Evolutionary conservation across 2,329 filamentous ascomycete genomes (phyloP).

Genomic region (Apiospora aurea): DNA sequence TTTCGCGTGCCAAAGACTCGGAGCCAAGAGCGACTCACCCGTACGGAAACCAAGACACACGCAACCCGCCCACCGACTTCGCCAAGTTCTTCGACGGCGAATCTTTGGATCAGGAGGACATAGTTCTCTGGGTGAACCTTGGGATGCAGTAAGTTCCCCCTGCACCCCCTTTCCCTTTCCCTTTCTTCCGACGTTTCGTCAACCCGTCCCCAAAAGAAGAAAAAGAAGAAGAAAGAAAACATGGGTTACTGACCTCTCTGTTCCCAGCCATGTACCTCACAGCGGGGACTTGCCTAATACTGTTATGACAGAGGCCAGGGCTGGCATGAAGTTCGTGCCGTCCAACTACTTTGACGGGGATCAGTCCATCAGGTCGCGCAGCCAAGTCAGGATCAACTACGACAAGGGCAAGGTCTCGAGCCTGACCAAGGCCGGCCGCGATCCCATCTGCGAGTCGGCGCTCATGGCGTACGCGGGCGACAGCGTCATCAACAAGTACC

Average conservation of each 20-base stretch:
- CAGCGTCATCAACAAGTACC: slow-evolving; percentile 16
- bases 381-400: not conserved
- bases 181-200: not conserved
- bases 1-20: slow-evolving; percentile 29
- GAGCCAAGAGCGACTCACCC: slow-evolving; percentile 48
- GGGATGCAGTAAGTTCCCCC: slow-evolving; percentile 18
- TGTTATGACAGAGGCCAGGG: slow-evolving; percentile 47
- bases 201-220: slow-evolving; percentile 9
- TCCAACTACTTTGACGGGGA: slow-evolving; percentile 43
- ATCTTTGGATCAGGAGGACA: slow-evolving; percentile 37
- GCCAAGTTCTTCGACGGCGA: slow-evolving; percentile 36
- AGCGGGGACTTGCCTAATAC: slow-evolving; percentile 55
- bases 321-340: slow-evolving; percentile 46
- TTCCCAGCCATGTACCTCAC: slow-evolving; percentile 51
- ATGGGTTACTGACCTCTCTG: slow-evolving; percentile 46
- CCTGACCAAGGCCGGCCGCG: slow-evolving; percentile 12
- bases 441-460: slow-evolving; percentile 13
- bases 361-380: slow-evolving; percentile 25
- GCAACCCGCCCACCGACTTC: slow-evolving; percentile 50
- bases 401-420: not conserved
- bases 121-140: slow-evolving; percentile 33
- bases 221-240: slow-evolving; percentile 42
- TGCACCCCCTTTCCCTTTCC: slow-evolving; percentile 24
- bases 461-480: slow-evolving; percentile 1
- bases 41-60: slow-evolving; percentile 45